Evolutionary conservation across 257 asterid genomes (phyloP).

Genomic region (Forsythia viridissima): DNA sequence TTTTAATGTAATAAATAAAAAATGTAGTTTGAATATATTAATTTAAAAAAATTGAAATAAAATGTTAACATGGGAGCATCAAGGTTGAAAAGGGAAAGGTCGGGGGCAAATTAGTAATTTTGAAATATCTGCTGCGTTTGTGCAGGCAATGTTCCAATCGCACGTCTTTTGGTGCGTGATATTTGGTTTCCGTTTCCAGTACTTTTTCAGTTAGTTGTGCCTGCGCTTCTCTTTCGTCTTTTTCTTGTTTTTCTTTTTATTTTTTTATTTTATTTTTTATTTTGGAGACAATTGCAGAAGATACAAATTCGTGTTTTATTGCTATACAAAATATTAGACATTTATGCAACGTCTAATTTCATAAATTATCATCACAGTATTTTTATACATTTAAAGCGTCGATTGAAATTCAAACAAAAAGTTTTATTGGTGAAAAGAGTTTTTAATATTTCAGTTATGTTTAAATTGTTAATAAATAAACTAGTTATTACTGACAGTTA

Average conservation of each 20-base stretch:
- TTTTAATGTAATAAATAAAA: too few relatives aligned
- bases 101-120: conserved; percentile 3
- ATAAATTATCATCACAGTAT: too few relatives aligned
- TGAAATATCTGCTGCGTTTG: background rate
- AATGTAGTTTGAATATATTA: too few relatives aligned
- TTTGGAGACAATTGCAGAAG: too few relatives aligned
- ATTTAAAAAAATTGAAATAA: too few relatives aligned
- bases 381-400: too few relatives aligned
- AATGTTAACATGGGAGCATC: background rate
- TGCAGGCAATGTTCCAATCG: conserved; percentile 6
- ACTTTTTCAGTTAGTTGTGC: conserved; percentile 28
- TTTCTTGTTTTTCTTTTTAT: conserved; percentile 10
- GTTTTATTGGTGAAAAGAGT: background rate
- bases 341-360: too few relatives aligned
- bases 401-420: background rate
- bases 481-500: background rate
- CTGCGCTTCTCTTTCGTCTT: conserved; percentile 23
- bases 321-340: too few relatives aligned
- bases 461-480: background rate
- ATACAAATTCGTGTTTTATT: too few relatives aligned
- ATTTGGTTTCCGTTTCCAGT: conserved; percentile 17
- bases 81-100: background rate
- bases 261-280: too few relatives aligned
- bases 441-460: background rate
- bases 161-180: conserved; percentile 40